Evolutionary conservation across 2,329 filamentous ascomycete species (phyloP).

Genomic region (Monilinia laxa): DNA sequence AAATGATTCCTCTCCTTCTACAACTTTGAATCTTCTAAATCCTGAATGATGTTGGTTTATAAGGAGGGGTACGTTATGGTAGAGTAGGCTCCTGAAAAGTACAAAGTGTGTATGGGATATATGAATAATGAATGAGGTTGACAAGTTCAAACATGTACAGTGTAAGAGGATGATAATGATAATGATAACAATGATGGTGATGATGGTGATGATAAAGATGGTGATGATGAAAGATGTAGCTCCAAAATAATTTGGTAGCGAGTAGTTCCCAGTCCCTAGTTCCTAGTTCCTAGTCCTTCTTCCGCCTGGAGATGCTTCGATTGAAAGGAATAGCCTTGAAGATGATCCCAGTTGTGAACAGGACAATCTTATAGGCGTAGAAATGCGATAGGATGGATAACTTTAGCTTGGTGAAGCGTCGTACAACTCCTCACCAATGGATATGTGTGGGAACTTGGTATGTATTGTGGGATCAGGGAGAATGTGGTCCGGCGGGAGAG

Average conservation of each 20-base stretch:
- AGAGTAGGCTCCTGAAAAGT: neutral
- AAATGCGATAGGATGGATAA: conserved; percentile 4
- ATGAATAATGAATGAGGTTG: conserved; percentile 2
- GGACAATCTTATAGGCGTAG: conserved; percentile 6
- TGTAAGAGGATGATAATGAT: neutral
- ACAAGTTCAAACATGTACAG: conserved; percentile 6
- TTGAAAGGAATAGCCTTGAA: conserved; percentile 21
- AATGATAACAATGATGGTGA: too few relatives aligned
- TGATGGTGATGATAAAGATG: too few relatives aligned
- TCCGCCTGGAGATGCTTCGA: conserved; percentile 16
- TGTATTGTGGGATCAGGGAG: neutral
- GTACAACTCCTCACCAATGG: conserved; percentile 2
- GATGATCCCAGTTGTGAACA: conserved; percentile 9
- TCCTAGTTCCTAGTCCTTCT: too few relatives aligned
- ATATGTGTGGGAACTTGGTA: conserved; percentile 7
- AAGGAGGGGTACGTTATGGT: too few relatives aligned
- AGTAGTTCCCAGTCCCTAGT: neutral
- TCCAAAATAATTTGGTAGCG: conserved; percentile 20
- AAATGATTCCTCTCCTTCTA: neutral
- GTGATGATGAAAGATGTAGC: conserved; percentile 16
- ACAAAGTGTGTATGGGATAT: neutral
- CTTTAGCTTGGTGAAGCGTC: conserved; percentile 15
- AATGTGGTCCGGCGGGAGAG: neutral
- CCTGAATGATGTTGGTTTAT: neutral
- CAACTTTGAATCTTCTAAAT: neutral